Conservation (phyloP, 305 asterid species). For the Salvia sclarea region DNA sequence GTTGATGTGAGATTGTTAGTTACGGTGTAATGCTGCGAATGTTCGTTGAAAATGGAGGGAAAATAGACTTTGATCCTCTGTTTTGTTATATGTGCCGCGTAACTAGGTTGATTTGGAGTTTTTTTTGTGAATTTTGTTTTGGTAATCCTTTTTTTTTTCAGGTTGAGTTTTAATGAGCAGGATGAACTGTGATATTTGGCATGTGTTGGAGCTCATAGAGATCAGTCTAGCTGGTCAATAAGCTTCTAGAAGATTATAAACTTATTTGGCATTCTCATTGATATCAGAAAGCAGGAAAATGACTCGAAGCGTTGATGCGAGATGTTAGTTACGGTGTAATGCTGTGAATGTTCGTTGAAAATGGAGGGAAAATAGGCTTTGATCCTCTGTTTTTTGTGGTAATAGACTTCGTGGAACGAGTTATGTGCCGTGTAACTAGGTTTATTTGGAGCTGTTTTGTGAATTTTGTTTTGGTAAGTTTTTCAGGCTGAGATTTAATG, state of each 20-base stretch:
- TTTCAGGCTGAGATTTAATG: too few relatives aligned
- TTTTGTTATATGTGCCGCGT: slow-evolving; percentile 15
- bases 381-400: neutral
- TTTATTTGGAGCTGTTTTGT: too few relatives aligned
- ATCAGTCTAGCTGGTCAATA: too few relatives aligned
- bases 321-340: neutral
- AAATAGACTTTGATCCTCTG: neutral
- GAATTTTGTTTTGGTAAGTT: too few relatives aligned
- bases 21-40: neutral
- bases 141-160: too few relatives aligned
- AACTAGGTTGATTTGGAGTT: too few relatives aligned
- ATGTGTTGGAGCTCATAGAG: too few relatives aligned
- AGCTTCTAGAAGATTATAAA: too few relatives aligned
- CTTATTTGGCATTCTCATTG: too few relatives aligned
- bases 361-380: neutral
- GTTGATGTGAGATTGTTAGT: neutral
- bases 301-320: neutral
- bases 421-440: slow-evolving; percentile 11
- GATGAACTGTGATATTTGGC: too few relatives aligned
- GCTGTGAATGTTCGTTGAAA: neutral
- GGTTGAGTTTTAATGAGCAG: too few relatives aligned
- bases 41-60: slow-evolving; percentile 4
- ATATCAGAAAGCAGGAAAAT: neutral
- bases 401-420: neutral
- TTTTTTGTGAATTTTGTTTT: too few relatives aligned